phyloP scores from a whole-genome alignment of 306 rosid species.

The Castanopsis chinensis region DNA sequence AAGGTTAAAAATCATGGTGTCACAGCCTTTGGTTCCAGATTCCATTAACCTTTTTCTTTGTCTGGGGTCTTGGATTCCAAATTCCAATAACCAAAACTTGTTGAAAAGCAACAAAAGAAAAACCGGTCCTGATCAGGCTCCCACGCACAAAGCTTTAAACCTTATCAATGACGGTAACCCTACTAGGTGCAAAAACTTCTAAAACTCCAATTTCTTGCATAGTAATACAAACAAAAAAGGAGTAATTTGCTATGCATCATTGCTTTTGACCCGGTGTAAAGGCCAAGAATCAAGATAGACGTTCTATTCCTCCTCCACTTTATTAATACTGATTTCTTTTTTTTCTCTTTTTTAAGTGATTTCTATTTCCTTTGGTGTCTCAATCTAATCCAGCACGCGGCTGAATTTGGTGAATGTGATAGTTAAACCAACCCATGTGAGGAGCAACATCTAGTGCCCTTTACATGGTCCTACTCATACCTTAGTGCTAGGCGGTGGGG shows the following conservation, averaged over 20 bases:
- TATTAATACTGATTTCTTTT: not conserved
- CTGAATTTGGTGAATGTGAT: not conserved
- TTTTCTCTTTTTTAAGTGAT: not conserved
- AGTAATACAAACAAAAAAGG: no score
- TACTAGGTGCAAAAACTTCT: no score
- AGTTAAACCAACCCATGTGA: slow-evolving; percentile 24
- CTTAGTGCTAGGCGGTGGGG: not conserved
- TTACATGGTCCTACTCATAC: not conserved
- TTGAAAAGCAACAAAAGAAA: not conserved
- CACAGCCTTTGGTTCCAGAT: not conserved
- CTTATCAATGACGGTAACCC: no score
- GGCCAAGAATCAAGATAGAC: no score
- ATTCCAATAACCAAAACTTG: not conserved
- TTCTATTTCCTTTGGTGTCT: slow-evolving; percentile 1
- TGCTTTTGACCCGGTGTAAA: not conserved
- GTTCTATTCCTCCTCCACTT: not conserved
- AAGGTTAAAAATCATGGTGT: not conserved
- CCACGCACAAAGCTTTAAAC: no score
- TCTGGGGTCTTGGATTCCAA: not conserved
- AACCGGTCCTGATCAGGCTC: no score
- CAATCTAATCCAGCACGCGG: slow-evolving; percentile 27
- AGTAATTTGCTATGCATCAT: not conserved
- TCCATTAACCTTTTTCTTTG: not conserved
- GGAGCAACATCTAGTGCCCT: not conserved
- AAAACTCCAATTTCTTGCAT: no score